Percentiles rank a stretch among this genome's conserved stretches.
Conservation (phyloP, 108 stramenopile species). For the Stephanodiscus minutulus region DNA sequence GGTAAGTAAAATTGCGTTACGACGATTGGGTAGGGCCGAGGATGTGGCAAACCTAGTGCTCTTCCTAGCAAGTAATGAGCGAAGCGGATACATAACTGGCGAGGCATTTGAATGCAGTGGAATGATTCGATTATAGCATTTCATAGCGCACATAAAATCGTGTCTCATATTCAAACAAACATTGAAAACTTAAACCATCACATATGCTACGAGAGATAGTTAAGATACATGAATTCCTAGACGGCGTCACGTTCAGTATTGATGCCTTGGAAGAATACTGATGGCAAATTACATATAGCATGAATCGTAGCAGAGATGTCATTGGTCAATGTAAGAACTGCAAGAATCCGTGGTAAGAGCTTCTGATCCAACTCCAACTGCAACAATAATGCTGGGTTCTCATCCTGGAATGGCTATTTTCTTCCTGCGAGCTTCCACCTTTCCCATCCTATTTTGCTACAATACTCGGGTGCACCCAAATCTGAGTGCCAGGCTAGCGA, state of each 20-base stretch:
- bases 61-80: constrained; percentile 63
- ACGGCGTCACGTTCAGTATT: neutral
- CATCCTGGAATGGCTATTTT: constrained; percentile 34
- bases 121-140: constrained; percentile 60
- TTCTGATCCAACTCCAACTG: constrained; percentile 20
- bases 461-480: too few species aligned
- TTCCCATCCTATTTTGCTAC: constrained; percentile 36
- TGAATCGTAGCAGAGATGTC: constrained; percentile 10
- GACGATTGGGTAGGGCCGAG: constrained; percentile 59
- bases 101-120: constrained; percentile 69
- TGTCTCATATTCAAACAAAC: too few species aligned
- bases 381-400: constrained; percentile 19
- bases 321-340: constrained; percentile 10
- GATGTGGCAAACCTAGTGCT: constrained; percentile 66
- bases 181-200: neutral
- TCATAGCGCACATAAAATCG: too few species aligned
- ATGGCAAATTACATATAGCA: constrained; percentile 18
- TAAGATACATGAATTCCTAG: constrained; percentile 22
- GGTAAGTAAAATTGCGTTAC: constrained; percentile 53
- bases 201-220: neutral
- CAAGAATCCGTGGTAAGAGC: constrained; percentile 13
- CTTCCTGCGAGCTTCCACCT: constrained; percentile 27
- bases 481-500: too few species aligned
- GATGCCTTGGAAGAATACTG: constrained; percentile 13
- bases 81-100: constrained; percentile 77